Conservation (phyloP, 352 stramenopile species). For the Phytophthora fragariae region DNA sequence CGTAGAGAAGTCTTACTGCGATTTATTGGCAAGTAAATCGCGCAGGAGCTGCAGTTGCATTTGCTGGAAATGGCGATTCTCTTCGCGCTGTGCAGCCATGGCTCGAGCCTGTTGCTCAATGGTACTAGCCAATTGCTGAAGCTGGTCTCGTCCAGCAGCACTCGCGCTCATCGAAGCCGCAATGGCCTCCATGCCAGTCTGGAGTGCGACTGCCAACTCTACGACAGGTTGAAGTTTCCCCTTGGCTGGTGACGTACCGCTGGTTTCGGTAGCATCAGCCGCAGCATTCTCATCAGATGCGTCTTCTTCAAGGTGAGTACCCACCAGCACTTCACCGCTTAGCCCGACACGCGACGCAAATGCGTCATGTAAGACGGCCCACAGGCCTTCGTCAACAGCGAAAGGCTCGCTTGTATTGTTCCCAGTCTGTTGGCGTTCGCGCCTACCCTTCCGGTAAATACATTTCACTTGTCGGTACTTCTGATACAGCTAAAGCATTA, state of each 20-base stretch:
- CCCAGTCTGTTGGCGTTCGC: neutral
- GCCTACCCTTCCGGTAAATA: conserved; percentile 8
- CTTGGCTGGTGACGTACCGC: neutral
- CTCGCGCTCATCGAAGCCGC: neutral
- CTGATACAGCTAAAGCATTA: conserved; percentile 7
- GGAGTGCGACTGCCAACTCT: neutral
- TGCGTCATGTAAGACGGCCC: conserved; percentile 11
- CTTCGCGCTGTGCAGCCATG: conserved; percentile 3
- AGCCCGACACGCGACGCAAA: conserved; percentile 2
- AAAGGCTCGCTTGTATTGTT: conserved; percentile 3
- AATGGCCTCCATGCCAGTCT: conserved; percentile 18
- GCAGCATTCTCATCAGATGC: neutral
- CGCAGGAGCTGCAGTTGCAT: conserved; percentile 2
- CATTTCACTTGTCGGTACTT: conserved; percentile 19
- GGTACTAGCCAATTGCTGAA: neutral
- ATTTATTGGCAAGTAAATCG: conserved; percentile 2
- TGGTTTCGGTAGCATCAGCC: neutral
- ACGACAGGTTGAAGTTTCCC: neutral
- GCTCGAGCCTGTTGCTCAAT: conserved; percentile 2
- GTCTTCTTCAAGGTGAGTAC: conserved; percentile 1
- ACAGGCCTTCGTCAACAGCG: conserved; percentile 7
- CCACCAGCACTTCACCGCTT: conserved; percentile 6
- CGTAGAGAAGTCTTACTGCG: neutral
- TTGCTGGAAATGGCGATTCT: conserved; percentile 8
- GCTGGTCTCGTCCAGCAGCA: neutral